A percentile compares a stretch with the other conserved stretches of the same genome.
These are phyloP conservation scores for Citrus sinensis DNA, from an alignment of 345 rosid species.

Conservation along the genomic window DNA sequence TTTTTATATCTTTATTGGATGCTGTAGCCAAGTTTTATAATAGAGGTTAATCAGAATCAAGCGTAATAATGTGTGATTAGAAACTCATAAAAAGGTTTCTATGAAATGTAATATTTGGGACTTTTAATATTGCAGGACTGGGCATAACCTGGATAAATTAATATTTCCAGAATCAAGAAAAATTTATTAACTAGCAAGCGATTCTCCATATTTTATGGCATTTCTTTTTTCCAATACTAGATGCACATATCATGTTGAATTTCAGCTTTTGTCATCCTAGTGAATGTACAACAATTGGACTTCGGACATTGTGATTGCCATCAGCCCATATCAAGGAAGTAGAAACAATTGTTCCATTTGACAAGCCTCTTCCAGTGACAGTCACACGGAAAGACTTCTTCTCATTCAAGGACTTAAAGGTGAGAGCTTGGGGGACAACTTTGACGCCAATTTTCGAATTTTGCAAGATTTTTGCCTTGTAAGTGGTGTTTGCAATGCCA, in stretches of 20 bases:
- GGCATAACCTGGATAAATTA: no score
- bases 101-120: no score
- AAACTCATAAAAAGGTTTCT: not conserved
- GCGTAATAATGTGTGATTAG: not conserved
- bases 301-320: slow-evolving; percentile 30
- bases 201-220: no score
- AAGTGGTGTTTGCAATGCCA: slow-evolving; percentile 36
- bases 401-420: slow-evolving; percentile 30
- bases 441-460: slow-evolving; percentile 7
- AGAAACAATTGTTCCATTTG: slow-evolving; percentile 4
- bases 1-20: no score
- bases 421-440: slow-evolving; percentile 38
- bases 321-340: slow-evolving; percentile 34
- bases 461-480: slow-evolving; percentile 23
- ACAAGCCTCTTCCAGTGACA: slow-evolving; percentile 15
- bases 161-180: no score
- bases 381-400: slow-evolving; percentile 40
- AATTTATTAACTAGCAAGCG: no score
- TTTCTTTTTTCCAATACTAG: no score
- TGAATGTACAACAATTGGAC: not conserved
- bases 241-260: no score
- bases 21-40: not conserved
- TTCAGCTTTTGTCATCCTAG: not conserved
- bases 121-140: no score
- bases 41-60: not conserved